These are phyloP conservation scores for Luffa acutangula DNA, from an alignment of 306 rosid genomes.

Conservation along the genomic window DNA sequence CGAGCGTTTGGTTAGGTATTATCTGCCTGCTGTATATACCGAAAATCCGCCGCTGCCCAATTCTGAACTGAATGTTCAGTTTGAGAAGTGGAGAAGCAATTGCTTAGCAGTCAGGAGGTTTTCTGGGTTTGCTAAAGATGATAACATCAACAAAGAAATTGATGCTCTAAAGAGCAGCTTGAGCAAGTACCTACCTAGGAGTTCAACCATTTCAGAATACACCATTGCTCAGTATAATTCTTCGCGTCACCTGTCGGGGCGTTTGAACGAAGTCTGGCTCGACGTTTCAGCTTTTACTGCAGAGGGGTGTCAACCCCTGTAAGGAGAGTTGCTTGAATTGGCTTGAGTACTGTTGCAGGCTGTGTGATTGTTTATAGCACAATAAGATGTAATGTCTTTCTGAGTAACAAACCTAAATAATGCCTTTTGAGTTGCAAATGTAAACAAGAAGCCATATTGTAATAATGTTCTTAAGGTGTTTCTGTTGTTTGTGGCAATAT, in stretches of 20 bases:
- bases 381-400: background rate
- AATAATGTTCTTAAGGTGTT: background rate
- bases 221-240: conserved; percentile 65
- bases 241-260: conserved; percentile 19
- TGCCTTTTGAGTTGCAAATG: background rate
- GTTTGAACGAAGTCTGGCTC: conserved; percentile 74
- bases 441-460: background rate
- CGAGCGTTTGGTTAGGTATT: conserved; percentile 32
- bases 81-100: conserved; percentile 40
- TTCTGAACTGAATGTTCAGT: conserved; percentile 35
- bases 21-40: conserved; percentile 21
- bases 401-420: background rate
- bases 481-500: background rate
- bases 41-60: conserved; percentile 43
- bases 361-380: background rate
- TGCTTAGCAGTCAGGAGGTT: conserved; percentile 61
- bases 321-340: background rate
- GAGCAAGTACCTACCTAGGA: conserved; percentile 15
- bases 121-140: conserved; percentile 59
- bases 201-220: conserved; percentile 17
- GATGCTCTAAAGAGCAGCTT: conserved; percentile 39
- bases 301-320: conserved; percentile 17
- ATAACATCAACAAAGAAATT: conserved; percentile 27
- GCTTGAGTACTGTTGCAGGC: background rate
- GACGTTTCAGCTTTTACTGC: conserved; percentile 24